Evolutionary conservation across 495 filamentous ascomycete species (phyloP).

Genomic region (Endocarpon pusillum): DNA sequence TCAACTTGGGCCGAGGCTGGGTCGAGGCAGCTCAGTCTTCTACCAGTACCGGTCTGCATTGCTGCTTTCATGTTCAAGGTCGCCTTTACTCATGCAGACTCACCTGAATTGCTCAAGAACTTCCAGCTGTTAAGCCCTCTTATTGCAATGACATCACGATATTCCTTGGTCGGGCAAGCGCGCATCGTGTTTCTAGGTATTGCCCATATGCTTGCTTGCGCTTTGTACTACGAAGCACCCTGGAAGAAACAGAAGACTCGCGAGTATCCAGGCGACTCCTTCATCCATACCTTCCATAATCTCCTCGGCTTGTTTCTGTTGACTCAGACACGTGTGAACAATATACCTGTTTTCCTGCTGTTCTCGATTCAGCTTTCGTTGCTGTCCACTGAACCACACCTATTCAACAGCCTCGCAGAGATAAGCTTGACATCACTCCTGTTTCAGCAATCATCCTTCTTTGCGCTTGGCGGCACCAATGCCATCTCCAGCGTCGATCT

Average conservation of each 20-base stretch:
- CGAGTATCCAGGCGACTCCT: not conserved
- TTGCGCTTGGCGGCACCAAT: slow-evolving; percentile 81
- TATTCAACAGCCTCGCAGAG: slow-evolving; percentile 33
- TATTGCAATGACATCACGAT: slow-evolving; percentile 29
- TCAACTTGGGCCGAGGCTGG: slow-evolving; percentile 11
- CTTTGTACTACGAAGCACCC: slow-evolving; percentile 11
- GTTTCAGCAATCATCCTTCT: slow-evolving; percentile 64
- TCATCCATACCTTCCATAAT: slow-evolving; percentile 35
- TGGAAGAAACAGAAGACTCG: not conserved
- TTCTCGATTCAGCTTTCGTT: slow-evolving; percentile 42
- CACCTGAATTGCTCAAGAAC: slow-evolving; percentile 58
- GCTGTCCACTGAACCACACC: slow-evolving; percentile 20
- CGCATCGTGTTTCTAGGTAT: slow-evolving; percentile 32
- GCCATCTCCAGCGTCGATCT: slow-evolving; percentile 80
- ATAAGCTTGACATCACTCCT: slow-evolving; percentile 46
- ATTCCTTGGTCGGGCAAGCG: slow-evolving; percentile 28
- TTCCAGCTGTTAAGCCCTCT: slow-evolving; percentile 29
- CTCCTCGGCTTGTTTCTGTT: slow-evolving; percentile 62
- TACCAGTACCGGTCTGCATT: slow-evolving; percentile 15
- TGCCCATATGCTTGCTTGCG: slow-evolving; percentile 20
- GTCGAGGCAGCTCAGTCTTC: slow-evolving; percentile 12
- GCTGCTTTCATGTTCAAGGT: slow-evolving; percentile 70
- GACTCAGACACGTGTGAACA: slow-evolving; percentile 69
- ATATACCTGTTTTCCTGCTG: slow-evolving; percentile 67
- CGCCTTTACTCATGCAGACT: slow-evolving; percentile 64